Base-by-base conservation (phyloP, 2,329 filamentous ascomycete genomes). In the Xylariales sp. region DNA sequence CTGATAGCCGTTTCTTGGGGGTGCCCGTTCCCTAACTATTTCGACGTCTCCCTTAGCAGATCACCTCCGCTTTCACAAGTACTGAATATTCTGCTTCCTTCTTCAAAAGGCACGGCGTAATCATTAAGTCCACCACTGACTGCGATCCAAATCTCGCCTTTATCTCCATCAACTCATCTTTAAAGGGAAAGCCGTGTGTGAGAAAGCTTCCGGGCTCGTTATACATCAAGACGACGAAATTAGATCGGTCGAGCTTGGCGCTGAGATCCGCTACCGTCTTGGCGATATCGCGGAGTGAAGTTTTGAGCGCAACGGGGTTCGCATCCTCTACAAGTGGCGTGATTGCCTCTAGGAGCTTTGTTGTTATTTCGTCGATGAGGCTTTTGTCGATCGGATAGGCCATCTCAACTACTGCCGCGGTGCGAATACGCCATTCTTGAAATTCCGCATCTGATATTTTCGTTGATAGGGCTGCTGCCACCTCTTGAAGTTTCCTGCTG, bases 31-130 rank as follows among this genome's bases (percentile, higher is more conserved):
- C 32, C 43, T 43, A 28, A 12, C 41, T 12, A n/a, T 39, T 41
- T 32, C 14, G 9, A n/a, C 32, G n/a, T 62, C 12, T 39, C 43
- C n/a, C 46, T 73, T 58, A 76, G 53, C 73, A 75, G 39, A 75
- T 69, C 28, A 78, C 74, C 30, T 76, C 75, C 9, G 76, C 75
- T 69, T 77, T 78, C 49, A 71, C 72, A 1, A 76, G 56, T 16
- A 76, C 65, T 10, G 62, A 50, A 64, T 75, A 77, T 5, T 73
- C 70, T 5, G 16, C 56, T 1, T 75, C 73, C 53, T 70, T 71
- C 64, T 74, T 74, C 2, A 78, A 61, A 1, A 78, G 71, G 43
- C 71, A 72, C 4, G 76, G 76, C 32, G 76, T 73, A 9, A 76
- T 55, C 70, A 78, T 75, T 56, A 78, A 57, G 57, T 76, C 75